Conservation (phyloP, 176 grass and related monocot species). For the Musa troglodytarum region DNA sequence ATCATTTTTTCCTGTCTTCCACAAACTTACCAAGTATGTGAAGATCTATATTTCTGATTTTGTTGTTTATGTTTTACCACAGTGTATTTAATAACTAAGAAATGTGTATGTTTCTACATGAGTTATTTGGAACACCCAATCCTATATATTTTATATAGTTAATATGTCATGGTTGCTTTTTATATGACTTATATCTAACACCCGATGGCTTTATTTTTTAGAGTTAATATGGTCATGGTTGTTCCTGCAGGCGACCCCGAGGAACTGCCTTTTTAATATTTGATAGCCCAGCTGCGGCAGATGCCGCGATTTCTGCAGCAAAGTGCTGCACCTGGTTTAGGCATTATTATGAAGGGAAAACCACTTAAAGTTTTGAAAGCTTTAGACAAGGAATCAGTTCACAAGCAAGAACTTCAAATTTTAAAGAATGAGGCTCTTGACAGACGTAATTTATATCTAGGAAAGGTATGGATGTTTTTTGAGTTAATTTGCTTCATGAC, state of each 20-base stretch:
- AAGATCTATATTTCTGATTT: background rate
- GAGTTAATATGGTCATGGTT: background rate
- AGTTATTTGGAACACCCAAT: too few relatives aligned
- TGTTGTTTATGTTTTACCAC: background rate
- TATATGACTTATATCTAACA: background rate
- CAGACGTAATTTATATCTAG: conserved; percentile 74
- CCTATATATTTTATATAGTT: background rate
- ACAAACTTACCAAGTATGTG: conserved; percentile 92
- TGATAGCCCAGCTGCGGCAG: conserved; percentile 43
- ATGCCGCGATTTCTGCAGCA: conserved; percentile 60
- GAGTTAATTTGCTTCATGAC: background rate
- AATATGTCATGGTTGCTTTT: background rate
- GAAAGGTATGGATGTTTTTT: conserved; percentile 36
- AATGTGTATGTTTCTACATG: too few relatives aligned
- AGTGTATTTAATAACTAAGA: background rate
- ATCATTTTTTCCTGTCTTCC: conserved; percentile 79
- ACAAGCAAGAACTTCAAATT: conserved; percentile 67
- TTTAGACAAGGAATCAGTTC: conserved; percentile 74
- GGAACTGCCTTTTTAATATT: conserved; percentile 84
- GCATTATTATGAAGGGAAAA: conserved; percentile 76
- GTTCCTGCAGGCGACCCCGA: conserved; percentile 58
- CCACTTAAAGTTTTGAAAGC: conserved; percentile 64
- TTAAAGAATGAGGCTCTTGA: conserved; percentile 65
- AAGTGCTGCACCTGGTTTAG: conserved; percentile 69
- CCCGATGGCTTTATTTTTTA: background rate